These are phyloP conservation scores for Tuber magnatum DNA, from an alignment of 495 filamentous ascomycete genomes.

Conservation along the genomic window DNA sequence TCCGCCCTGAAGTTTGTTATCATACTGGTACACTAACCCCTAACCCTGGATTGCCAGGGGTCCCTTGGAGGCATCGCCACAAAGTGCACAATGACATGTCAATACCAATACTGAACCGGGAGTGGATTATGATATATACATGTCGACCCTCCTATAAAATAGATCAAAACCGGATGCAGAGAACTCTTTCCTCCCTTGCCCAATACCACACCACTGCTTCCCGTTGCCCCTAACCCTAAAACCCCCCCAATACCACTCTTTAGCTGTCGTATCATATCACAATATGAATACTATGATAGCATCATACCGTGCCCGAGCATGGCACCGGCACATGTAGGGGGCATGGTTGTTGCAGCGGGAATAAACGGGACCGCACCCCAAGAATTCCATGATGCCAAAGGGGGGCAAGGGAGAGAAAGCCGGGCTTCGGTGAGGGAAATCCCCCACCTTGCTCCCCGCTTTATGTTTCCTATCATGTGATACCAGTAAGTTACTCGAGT, in stretches of 20 bases:
- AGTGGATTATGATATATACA: too few relatives aligned
- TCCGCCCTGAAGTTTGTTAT: background rate
- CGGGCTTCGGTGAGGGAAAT: background rate
- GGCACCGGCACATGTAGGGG: background rate
- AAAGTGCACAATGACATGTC: background rate
- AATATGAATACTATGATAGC: too few relatives aligned
- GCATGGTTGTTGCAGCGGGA: background rate
- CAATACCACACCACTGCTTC: background rate
- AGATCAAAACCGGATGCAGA: background rate
- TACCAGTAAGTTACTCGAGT: too few relatives aligned
- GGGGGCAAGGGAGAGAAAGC: conserved; percentile 1
- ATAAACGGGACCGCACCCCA: background rate
- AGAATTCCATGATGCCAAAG: background rate
- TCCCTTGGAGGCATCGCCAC: background rate
- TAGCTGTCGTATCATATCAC: background rate
- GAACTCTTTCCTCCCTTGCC: background rate
- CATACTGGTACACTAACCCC: conserved; percentile 1
- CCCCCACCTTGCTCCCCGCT: background rate
- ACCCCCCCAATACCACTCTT: background rate
- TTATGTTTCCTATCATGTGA: background rate
- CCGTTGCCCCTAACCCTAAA: background rate
- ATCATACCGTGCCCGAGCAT: too few relatives aligned
- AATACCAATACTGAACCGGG: background rate
- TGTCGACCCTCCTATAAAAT: background rate
- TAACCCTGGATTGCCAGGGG: background rate